Percentiles rank a stretch among this genome's conserved stretches.
Conservation (phyloP, 2,329 filamentous ascomycete genomes). For the Aspergillus hiratsukae region DNA sequence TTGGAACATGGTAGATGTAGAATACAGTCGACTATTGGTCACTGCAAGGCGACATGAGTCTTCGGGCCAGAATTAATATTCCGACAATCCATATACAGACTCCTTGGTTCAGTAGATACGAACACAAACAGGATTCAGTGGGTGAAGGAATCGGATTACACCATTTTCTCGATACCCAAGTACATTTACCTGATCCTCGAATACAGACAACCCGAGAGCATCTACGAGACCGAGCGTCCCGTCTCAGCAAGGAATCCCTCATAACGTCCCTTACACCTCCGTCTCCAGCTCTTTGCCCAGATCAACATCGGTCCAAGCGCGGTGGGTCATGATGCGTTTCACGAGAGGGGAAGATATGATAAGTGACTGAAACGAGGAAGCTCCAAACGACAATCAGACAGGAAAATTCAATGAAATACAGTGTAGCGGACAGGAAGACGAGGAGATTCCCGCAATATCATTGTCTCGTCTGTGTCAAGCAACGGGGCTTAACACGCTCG, state of each 20-base stretch:
- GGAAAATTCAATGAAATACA: not conserved
- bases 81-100: not conserved
- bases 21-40: not conserved
- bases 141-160: not conserved
- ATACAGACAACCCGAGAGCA: not conserved
- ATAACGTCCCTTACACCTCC: slow-evolving; percentile 21
- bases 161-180: no score
- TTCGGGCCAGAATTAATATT: not conserved
- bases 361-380: slow-evolving; percentile 13
- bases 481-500: not conserved
- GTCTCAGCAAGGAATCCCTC: slow-evolving; percentile 23
- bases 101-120: not conserved
- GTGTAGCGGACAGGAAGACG: not conserved
- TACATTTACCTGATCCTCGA: not conserved
- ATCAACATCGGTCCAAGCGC: slow-evolving; percentile 22
- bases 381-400: slow-evolving; percentile 15
- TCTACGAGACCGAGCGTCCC: slow-evolving; percentile 1
- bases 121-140: not conserved
- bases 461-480: not conserved
- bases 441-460: not conserved
- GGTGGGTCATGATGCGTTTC: not conserved
- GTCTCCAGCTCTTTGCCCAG: slow-evolving; percentile 33
- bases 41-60: no score
- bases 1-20: not conserved
- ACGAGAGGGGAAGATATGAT: slow-evolving; percentile 3